Conservation (phyloP, 225 moss, liverwort and hornwort genomes). For the Neckera pumila region DNA sequence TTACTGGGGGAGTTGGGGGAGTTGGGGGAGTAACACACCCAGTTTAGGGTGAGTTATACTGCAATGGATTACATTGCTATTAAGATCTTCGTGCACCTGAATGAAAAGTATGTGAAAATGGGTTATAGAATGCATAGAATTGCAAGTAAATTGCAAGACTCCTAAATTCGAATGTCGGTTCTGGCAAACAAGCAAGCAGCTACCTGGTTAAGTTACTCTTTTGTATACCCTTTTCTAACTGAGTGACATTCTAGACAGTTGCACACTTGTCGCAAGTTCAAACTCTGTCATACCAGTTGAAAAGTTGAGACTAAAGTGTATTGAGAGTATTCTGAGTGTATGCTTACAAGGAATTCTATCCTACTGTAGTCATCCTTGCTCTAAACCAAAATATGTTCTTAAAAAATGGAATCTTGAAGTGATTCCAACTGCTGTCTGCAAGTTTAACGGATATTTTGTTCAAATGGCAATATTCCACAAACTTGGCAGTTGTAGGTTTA, state of each 20-base stretch:
- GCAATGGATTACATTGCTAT: not conserved
- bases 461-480: too few relatives aligned
- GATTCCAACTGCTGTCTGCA: not conserved
- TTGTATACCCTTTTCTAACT: not conserved
- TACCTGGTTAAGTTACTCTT: not conserved
- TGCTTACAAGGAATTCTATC: not conserved
- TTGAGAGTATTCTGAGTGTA: too few relatives aligned
- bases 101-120: not conserved
- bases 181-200: not conserved
- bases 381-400: too few relatives aligned
- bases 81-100: too few relatives aligned
- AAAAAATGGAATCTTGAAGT: not conserved
- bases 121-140: not conserved
- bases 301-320: not conserved
- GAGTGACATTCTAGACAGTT: not conserved
- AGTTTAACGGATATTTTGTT: too few relatives aligned
- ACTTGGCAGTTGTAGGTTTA: too few relatives aligned
- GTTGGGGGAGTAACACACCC: not conserved
- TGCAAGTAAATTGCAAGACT: not conserved
- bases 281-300: not conserved
- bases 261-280: not conserved
- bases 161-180: too few relatives aligned
- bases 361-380: not conserved
- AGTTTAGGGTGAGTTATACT: not conserved
- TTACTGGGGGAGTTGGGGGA: not conserved